phyloP scores from a whole-genome alignment of 2,329 filamentous ascomycete genomes.

The Gliomastix tumulicola region DNA sequence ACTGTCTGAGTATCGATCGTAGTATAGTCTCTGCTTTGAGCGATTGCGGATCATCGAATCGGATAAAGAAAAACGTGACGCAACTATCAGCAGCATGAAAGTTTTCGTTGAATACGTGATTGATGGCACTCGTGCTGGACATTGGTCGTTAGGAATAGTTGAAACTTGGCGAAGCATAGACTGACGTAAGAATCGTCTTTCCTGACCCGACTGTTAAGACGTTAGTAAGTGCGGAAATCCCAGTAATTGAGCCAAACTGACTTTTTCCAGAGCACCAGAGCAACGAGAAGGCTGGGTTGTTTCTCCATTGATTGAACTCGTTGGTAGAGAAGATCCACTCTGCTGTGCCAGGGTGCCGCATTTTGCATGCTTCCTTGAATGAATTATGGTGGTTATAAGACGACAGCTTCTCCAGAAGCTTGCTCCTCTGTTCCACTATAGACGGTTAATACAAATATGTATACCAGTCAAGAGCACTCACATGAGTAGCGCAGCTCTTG shows the following conservation, averaged over 20 bases:
- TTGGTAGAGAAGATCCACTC: constrained; percentile 15
- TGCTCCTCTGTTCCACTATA: too few relatives aligned
- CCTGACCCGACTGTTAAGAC: constrained; percentile 15
- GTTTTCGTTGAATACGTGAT: constrained; percentile 6
- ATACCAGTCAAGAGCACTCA: neutral
- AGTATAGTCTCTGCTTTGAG: constrained; percentile 8
- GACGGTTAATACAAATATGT: too few relatives aligned
- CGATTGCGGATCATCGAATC: constrained; percentile 6
- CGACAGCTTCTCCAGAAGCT: constrained; percentile 18
- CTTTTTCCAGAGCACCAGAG: constrained; percentile 23
- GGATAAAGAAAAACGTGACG: constrained; percentile 8
- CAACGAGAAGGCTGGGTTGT: constrained; percentile 2
- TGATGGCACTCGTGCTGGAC: constrained; percentile 10
- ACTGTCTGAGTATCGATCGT: too few relatives aligned
- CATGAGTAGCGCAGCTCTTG: constrained; percentile 4
- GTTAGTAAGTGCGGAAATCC: neutral
- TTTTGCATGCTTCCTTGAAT: constrained; percentile 17
- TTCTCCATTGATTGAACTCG: constrained; percentile 15
- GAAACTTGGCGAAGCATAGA: constrained; percentile 1
- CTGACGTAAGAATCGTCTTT: constrained; percentile 13
- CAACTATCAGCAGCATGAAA: neutral
- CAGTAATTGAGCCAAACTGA: constrained; percentile 5
- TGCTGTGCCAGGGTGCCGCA: constrained; percentile 15
- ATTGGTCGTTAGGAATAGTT: too few relatives aligned
- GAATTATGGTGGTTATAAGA: constrained; percentile 12